Evolutionary conservation across 495 filamentous ascomycete species (phyloP), one percentile per base, ranked within the genome.

Genomic region (Podospora anserina): DNA sequence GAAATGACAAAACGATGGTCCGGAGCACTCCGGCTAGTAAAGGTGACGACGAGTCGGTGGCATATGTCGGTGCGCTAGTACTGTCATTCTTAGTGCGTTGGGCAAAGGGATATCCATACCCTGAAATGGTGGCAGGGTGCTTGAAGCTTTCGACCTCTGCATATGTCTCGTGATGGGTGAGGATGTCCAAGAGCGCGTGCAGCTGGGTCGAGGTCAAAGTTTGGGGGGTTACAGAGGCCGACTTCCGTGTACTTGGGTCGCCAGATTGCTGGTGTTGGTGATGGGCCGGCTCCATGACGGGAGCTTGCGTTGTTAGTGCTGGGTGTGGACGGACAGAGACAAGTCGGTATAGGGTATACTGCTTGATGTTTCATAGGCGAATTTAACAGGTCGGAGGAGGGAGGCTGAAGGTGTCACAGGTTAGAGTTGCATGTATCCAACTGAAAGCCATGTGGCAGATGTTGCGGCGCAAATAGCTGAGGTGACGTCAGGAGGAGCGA

Each of bases 131-230:
- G 5, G 75, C 75, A 0, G 87, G 82, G 26, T 82, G 61, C 69
- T 86, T 88, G 78, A 90, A 88, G 66, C 77, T 80, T 71, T 86
- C 78, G 26, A 89, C 88, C 71, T 91, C 89, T 5, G 76, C 68
- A 69, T 89, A 90, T 6, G 86, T 86, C 71, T 89, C 82, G 69
- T 87, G 75, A 76, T 90, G 88, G 39, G 87, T 87, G 53, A 91
- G 83, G 65, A 90, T 86, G 69, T 91, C 88, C 65, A 90, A 84
- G 28, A 91, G 81, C 27, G 88, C 88, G 69, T 82, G 80, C 39
- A 85, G 74, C 69, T 90, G 88, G 39, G 72, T 63, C 19, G 82
- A 70, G n/a, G 81, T 81, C 60, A 87, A 76, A 15, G 57, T 53
- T n/a, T 61, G 60, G 65, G 72, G 59, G 9, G 67, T 19, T 13